These are phyloP conservation scores for Trypanosoma melophagium DNA, from an alignment of 208 protist genomes.

Conservation along the genomic window DNA sequence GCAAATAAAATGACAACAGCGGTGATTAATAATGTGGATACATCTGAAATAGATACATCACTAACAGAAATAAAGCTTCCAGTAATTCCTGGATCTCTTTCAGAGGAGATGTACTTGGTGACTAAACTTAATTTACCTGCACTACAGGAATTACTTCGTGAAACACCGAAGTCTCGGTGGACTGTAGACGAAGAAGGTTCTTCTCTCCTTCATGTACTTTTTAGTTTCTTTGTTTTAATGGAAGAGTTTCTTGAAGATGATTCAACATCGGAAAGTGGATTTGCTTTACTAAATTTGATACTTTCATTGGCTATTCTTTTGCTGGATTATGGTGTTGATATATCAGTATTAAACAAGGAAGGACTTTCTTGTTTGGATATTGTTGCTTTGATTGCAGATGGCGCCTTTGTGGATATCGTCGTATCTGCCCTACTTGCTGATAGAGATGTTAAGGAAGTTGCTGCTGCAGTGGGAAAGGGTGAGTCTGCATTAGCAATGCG, in stretches of 20 bases:
- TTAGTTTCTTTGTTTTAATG: constrained; percentile 32
- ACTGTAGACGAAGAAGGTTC: constrained; percentile 59
- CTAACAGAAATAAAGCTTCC: constrained; percentile 14
- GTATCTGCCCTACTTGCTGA: constrained; percentile 44
- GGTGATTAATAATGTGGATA: no score
- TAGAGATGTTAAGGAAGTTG: constrained; percentile 17
- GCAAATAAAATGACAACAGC: no score
- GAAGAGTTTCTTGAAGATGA: constrained; percentile 10
- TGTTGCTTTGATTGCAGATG: constrained; percentile 30
- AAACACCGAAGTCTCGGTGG: constrained; percentile 27
- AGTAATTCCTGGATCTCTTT: constrained; percentile 41
- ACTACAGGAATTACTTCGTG: constrained; percentile 41
- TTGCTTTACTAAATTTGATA: constrained; percentile 39
- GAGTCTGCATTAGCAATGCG: neutral
- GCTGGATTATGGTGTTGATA: constrained; percentile 46
- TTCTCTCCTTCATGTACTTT: constrained; percentile 53
- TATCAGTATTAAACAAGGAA: constrained; percentile 28
- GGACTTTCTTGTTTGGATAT: constrained; percentile 70
- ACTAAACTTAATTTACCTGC: constrained; percentile 56
- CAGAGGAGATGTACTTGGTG: constrained; percentile 58
- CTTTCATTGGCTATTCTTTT: constrained; percentile 44
- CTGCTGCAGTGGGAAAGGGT: constrained; percentile 11
- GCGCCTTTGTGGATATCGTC: constrained; percentile 47
- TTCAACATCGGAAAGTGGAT: constrained; percentile 11
- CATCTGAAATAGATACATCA: neutral